phyloP scores from a whole-genome alignment of 257 asterid genomes.

The Fraxinus cuspidata region DNA sequence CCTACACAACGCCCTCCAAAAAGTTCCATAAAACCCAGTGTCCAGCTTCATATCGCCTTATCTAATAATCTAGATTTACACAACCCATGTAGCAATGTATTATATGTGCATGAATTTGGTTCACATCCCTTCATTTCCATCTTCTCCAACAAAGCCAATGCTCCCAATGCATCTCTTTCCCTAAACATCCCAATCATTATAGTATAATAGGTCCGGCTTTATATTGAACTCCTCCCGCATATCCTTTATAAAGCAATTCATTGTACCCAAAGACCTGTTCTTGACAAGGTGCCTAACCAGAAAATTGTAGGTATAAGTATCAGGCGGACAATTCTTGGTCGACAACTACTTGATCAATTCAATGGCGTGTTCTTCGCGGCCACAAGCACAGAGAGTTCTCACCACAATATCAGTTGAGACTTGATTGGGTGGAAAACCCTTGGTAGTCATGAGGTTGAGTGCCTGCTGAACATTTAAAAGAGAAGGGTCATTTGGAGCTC shows the following conservation, averaged over 20 bases:
- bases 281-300: slow-evolving; percentile 71
- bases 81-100: slow-evolving; percentile 83
- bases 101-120: slow-evolving; percentile 83
- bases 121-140: slow-evolving; percentile 73
- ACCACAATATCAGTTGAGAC: slow-evolving; percentile 67
- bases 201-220: slow-evolving; percentile 77
- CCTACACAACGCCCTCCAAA: background rate
- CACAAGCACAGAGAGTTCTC: slow-evolving; percentile 70
- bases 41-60: slow-evolving; percentile 33
- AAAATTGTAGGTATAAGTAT: slow-evolving; percentile 72
- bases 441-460: no score
- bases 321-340: slow-evolving; percentile 55
- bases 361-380: slow-evolving; percentile 70
- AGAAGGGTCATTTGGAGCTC: slow-evolving; percentile 41
- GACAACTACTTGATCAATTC: slow-evolving; percentile 72
- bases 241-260: slow-evolving; percentile 59
- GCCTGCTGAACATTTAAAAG: slow-evolving; percentile 26
- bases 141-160: slow-evolving; percentile 66
- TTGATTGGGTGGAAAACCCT: slow-evolving; percentile 50
- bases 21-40: no score
- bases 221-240: slow-evolving; percentile 61
- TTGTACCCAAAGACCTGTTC: slow-evolving; percentile 58
- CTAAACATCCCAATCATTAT: slow-evolving; percentile 96
- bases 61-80: slow-evolving; percentile 74
- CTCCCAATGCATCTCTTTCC: slow-evolving; percentile 72